phyloP scores from a whole-genome alignment of 2,329 filamentous ascomycete species.

The Botrytis deweyae region DNA sequence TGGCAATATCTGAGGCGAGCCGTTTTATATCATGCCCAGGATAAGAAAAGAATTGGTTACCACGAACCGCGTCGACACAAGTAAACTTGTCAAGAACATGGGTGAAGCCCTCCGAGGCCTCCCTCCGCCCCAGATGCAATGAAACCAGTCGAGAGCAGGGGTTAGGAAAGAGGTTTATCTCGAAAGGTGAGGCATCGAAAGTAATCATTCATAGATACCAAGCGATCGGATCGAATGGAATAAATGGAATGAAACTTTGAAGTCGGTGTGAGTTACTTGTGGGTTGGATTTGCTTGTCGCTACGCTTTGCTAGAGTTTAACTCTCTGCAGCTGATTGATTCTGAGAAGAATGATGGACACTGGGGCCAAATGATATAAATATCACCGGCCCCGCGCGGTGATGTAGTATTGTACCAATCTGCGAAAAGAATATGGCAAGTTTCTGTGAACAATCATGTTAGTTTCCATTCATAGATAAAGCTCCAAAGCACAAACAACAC shows the following conservation, averaged over 20 bases:
- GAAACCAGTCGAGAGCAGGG: not conserved
- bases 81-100: not conserved
- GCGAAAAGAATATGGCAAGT: not conserved
- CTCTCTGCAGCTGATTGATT: not conserved
- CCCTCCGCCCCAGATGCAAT: not conserved
- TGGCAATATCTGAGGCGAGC: not conserved
- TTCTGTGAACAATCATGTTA: not conserved
- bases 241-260: not conserved
- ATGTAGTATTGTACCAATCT: not conserved
- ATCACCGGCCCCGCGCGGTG: not conserved
- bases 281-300: not conserved
- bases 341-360: not conserved
- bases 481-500: not conserved
- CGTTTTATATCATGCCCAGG: not conserved
- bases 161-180: not conserved
- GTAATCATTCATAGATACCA: not conserved
- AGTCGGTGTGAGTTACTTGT: not conserved
- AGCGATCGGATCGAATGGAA: not conserved
- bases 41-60: not conserved
- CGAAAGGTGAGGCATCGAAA: not conserved
- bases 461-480: not conserved
- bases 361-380: not conserved
- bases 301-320: not conserved
- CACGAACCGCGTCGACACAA: not conserved
- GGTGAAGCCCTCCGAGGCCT: not conserved